Percentiles rank a stretch among this genome's conserved stretches.
Evolutionary conservation across 805 yeast genomes (phyloP).

Genomic region (Lipomyces chichibuensis): DNA sequence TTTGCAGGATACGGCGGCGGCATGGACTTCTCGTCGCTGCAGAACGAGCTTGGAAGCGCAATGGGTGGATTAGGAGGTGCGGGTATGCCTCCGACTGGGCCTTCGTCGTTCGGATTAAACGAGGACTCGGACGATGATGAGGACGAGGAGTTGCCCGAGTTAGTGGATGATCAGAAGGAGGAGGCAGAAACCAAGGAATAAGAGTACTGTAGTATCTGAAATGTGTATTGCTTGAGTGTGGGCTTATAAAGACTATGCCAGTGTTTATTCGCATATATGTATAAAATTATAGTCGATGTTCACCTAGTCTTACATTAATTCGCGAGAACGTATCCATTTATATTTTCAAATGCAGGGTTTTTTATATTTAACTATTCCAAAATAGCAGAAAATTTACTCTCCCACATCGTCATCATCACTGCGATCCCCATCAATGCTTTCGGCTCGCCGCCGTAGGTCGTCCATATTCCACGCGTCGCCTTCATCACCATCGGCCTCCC

Average conservation of each 20-base stretch:
- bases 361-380: not conserved
- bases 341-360: not conserved
- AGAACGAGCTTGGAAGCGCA: slow-evolving; percentile 44
- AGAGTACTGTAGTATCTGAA: not conserved
- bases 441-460: slow-evolving; percentile 45
- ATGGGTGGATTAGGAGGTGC: slow-evolving; percentile 48
- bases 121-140: slow-evolving; percentile 36
- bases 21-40: slow-evolving; percentile 47
- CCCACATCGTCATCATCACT: slow-evolving; percentile 19
- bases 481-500: slow-evolving; percentile 42
- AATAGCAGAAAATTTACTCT: not conserved
- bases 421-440: slow-evolving; percentile 32
- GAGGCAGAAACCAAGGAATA: not conserved
- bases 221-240: not conserved
- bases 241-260: not conserved
- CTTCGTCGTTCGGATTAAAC: slow-evolving; percentile 20
- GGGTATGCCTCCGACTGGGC: slow-evolving; percentile 32
- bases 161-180: slow-evolving; percentile 9
- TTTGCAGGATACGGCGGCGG: slow-evolving; percentile 43
- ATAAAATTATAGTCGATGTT: not conserved
- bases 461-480: slow-evolving; percentile 45
- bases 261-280: not conserved
- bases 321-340: not conserved
- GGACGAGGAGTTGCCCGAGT: slow-evolving; percentile 18
- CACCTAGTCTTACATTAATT: not conserved